Conservation (phyloP, 495 filamentous ascomycete species). For the Amphirosellinia nigrospora region DNA sequence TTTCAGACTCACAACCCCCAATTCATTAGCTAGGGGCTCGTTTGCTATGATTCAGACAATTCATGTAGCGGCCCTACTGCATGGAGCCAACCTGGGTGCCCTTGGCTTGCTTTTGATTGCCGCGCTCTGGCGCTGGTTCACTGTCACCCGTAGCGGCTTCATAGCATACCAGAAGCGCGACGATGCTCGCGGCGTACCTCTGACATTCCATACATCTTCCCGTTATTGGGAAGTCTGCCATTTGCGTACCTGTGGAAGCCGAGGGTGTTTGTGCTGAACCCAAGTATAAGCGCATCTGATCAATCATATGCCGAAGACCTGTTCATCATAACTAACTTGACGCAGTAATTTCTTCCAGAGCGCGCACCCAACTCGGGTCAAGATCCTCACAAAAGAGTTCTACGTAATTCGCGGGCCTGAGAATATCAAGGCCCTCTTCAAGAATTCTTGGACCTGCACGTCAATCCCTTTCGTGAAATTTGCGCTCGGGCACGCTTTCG, state of each 20-base stretch:
- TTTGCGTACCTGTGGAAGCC: slow-evolving; percentile 33
- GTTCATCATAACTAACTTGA: not conserved
- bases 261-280: slow-evolving; percentile 32
- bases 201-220: slow-evolving; percentile 34
- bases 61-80: not conserved
- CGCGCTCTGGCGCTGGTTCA: not conserved
- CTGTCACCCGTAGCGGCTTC: not conserved
- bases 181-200: not conserved
- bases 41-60: not conserved
- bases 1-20: not conserved
- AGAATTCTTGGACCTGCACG: slow-evolving; percentile 30
- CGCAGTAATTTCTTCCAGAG: slow-evolving; percentile 33
- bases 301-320: not conserved
- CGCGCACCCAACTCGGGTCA: slow-evolving; percentile 30
- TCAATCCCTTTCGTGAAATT: slow-evolving; percentile 35
- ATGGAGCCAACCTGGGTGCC: not conserved
- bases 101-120: not conserved
- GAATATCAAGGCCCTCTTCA: slow-evolving; percentile 40
- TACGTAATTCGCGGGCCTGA: slow-evolving; percentile 37
- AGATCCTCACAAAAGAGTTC: slow-evolving; percentile 36
- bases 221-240: slow-evolving; percentile 32
- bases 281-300: slow-evolving; percentile 20
- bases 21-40: not conserved
- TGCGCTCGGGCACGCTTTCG: slow-evolving; percentile 34
- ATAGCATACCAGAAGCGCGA: not conserved